Evolutionary conservation across 1,284 basidiomycete genomes (phyloP), one percentile per base, ranked within the genome.

Genomic region (Polyporus tsugae): DNA sequence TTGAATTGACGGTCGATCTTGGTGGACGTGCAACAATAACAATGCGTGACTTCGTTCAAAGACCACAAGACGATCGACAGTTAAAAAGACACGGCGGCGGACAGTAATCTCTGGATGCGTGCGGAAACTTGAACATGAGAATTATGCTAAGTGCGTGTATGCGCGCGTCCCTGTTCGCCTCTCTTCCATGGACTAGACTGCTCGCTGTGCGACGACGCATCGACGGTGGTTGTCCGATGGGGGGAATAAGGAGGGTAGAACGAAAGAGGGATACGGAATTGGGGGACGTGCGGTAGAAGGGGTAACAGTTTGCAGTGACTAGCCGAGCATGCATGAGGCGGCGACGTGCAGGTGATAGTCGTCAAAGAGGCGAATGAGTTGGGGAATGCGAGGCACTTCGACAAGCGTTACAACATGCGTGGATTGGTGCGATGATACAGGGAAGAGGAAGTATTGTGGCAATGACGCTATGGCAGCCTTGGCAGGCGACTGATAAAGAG

Each of bases 81-180:
- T 29, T 7, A 17, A 55, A 17, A 15, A 53, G 15, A 52, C 7
- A 42, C 25, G 19, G 53, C 22, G 17, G 63, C 39, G 39, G 22
- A 44, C 11, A 35, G 63, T 46, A 57, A 25, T 22, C 19, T 55
- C 29, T 33, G 15, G 29, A 7, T 33, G 29, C 5, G 6, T 29
- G 29, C 29, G 29, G 29, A 29, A 9, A 49, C 22, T n/a, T n/a
- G n/a, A 55, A 55, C 17, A 58, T 7, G 33, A 22, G n/a, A 38
- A 58, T 7, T 58, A 22, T 38, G 55, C 10, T 58, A 38, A 38
- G 36, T 58, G 36, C 55, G 55, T 58, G 55, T 58, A 38, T 58
- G 35, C 55, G 33, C 35, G 46, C 2, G 29, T 25, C 46, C 22
- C 46, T 25, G 11, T 25, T 52, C 46, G 22, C 46, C 22, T 25